Conservation (phyloP, 1,284 basidiomycete genomes). For the Malassezia nana region DNA sequence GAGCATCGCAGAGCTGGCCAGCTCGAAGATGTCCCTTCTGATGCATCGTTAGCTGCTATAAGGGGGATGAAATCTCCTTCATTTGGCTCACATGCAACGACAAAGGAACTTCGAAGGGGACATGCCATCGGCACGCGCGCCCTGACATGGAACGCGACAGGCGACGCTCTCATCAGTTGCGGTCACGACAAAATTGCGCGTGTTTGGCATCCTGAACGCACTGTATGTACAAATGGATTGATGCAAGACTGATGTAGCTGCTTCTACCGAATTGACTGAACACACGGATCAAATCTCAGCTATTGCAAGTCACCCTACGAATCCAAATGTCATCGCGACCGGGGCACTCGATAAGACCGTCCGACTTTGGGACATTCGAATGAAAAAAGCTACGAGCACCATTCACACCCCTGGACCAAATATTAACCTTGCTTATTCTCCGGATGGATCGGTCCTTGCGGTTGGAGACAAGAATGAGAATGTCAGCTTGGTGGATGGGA, state of each 20-base stretch:
- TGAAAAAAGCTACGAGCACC: neutral
- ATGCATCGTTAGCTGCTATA: conserved; percentile 6
- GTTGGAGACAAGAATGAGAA: conserved; percentile 39
- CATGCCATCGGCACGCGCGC: conserved; percentile 27
- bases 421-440: conserved; percentile 39
- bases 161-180: conserved; percentile 32
- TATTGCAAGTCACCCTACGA: conserved; percentile 29
- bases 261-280: conserved; percentile 33
- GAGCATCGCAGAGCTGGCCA: neutral
- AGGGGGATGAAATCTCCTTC: conserved; percentile 11
- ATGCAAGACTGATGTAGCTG: conserved; percentile 24
- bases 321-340: conserved; percentile 34
- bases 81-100: conserved; percentile 1
- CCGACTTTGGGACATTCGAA: conserved; percentile 35
- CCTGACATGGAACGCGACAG: conserved; percentile 35
- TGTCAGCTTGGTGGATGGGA: conserved; percentile 28
- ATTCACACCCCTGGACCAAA: conserved; percentile 27
- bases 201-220: conserved; percentile 36
- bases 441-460: conserved; percentile 27
- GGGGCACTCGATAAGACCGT: conserved; percentile 35
- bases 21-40: conserved; percentile 2
- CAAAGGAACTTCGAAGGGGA: conserved; percentile 24
- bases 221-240: conserved; percentile 9
- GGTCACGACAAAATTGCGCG: conserved; percentile 25
- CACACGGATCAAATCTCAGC: conserved; percentile 41